These are phyloP conservation scores for Cadophora sp. DNA, from an alignment of 2,329 filamentous ascomycete species.

Conservation along the genomic window DNA sequence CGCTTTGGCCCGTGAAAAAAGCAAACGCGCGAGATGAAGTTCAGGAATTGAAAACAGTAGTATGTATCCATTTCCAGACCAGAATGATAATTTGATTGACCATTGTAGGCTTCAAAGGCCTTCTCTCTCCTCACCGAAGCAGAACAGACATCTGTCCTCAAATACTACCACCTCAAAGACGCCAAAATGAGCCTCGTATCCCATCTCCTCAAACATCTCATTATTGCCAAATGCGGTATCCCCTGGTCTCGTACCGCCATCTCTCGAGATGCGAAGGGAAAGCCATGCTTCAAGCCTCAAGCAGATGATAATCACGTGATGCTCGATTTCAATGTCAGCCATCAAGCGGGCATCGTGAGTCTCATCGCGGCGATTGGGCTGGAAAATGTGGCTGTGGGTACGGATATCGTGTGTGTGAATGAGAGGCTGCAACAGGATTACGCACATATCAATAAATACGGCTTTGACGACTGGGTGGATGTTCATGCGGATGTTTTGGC, in stretches of 20 bases:
- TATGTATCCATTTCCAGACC: slow-evolving; percentile 30
- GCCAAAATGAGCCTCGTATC: slow-evolving; percentile 78
- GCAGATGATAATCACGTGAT: slow-evolving; percentile 12
- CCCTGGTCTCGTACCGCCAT: slow-evolving; percentile 66
- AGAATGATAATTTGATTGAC: no score
- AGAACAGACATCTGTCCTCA: slow-evolving; percentile 63
- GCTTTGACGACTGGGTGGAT: slow-evolving; percentile 72
- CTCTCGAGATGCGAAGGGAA: slow-evolving; percentile 56
- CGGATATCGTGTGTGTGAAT: slow-evolving; percentile 77
- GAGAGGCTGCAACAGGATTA: slow-evolving; percentile 71
- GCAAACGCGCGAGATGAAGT: slow-evolving; percentile 42
- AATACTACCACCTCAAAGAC: slow-evolving; percentile 72
- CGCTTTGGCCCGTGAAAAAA: slow-evolving; percentile 59
- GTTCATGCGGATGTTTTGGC: slow-evolving; percentile 76
- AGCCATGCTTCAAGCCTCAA: slow-evolving; percentile 50
- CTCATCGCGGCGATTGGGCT: slow-evolving; percentile 58
- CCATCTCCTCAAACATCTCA: slow-evolving; percentile 75
- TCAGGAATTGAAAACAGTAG: slow-evolving; percentile 45
- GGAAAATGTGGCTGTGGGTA: slow-evolving; percentile 61
- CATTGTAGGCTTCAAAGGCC: slow-evolving; percentile 57
- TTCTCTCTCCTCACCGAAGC: slow-evolving; percentile 58
- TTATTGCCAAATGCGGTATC: slow-evolving; percentile 63
- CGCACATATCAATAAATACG: slow-evolving; percentile 60
- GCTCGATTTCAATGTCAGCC: slow-evolving; percentile 76
- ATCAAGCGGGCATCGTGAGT: slow-evolving; percentile 78